Percentiles rank a stretch among this genome's conserved stretches.
phyloP scores from a whole-genome alignment of 2,329 filamentous ascomycete genomes.

The Lecanicillium sp. region DNA sequence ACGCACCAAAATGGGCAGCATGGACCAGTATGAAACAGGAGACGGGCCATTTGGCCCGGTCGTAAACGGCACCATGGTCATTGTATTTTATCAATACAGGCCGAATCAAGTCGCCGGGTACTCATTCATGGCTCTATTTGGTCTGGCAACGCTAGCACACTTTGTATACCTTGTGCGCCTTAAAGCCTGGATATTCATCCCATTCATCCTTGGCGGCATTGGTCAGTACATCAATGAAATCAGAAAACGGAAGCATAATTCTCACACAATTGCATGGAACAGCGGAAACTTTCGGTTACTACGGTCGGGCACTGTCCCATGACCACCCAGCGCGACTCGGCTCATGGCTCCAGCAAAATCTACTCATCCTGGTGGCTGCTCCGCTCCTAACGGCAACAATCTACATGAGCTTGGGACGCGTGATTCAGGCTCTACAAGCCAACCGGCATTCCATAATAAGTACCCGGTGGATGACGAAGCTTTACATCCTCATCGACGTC shows the following conservation, averaged over 20 bases:
- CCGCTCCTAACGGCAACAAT: conserved; percentile 33
- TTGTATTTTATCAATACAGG: conserved; percentile 1
- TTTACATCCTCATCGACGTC: conserved; percentile 40
- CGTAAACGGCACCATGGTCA: not conserved
- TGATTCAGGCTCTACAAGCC: conserved; percentile 25
- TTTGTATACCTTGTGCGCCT: conserved; percentile 20
- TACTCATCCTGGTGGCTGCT: conserved; percentile 28
- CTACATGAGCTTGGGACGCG: conserved; percentile 35
- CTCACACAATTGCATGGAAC: not conserved
- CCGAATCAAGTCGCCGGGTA: conserved; percentile 1
- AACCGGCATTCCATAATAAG: conserved; percentile 30
- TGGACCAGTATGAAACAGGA: conserved; percentile 1
- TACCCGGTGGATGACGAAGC: conserved; percentile 34
- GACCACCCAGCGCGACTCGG: conserved; percentile 29
- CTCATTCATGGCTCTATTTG: not conserved
- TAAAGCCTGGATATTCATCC: conserved; percentile 40
- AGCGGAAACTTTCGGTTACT: conserved; percentile 1
- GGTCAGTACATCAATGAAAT: conserved; percentile 32
- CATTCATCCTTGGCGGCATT: conserved; percentile 37
- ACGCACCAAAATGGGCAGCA: conserved; percentile 1
- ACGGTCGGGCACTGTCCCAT: not conserved
- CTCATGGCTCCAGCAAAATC: conserved; percentile 27
- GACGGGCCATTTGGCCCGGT: conserved; percentile 1
- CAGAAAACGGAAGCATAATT: not conserved
- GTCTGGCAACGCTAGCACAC: conserved; percentile 20